Evolutionary conservation across 2,329 filamentous ascomycete genomes (phyloP), one percentile per base, ranked within the genome.

Genomic region (Fonsecaea multimorphosa): DNA sequence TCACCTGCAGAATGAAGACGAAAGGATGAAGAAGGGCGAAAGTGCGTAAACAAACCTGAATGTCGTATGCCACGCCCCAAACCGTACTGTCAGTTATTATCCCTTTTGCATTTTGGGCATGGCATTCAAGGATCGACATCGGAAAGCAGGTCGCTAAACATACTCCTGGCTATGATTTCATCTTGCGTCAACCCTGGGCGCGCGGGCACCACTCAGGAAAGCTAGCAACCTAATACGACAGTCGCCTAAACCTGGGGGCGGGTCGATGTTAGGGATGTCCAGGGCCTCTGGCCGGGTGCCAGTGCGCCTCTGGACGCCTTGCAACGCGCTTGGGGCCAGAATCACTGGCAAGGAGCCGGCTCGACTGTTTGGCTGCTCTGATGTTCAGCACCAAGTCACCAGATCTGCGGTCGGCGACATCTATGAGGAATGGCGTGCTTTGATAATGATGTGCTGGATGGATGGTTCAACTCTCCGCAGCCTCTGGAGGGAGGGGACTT

Each of bases 221-320:
- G 49, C 22, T 31, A n/a, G 56, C 9, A 46, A 32, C 22, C 49
- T 31, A 8, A 11, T n/a, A 14, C 49, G 16, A 52, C 22, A 49
- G 29, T 38, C 38, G 40, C 40, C 40, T 22, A 46, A 58, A 58
- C 36, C 56, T 49, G 56, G 56, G 56, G 56, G 36, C 38, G 56
- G 38, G 56, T 58, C 38, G 19, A 58, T n/a, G 12, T n/a, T 22
- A 32, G 27, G 51, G 51, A 54, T 32, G 11, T 8, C 29, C n/a
- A n/a, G n/a, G n/a, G n/a, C n/a, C n/a, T 53, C 46, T 38, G 34
- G 34, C 34, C 4, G 14, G 34, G 5, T 38, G 38, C 22, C 38
- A 19, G 38, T 19, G 38, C n/a, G 38, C n/a, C 38, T 19, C 34
- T 4, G 34, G 34, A 12, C 14, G 34, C 34, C 38, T 44, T 44